phyloP scores from a whole-genome alignment of 225 moss, liverwort and hornwort genomes.

The Bryoerythrophyllum caledonicum region DNA sequence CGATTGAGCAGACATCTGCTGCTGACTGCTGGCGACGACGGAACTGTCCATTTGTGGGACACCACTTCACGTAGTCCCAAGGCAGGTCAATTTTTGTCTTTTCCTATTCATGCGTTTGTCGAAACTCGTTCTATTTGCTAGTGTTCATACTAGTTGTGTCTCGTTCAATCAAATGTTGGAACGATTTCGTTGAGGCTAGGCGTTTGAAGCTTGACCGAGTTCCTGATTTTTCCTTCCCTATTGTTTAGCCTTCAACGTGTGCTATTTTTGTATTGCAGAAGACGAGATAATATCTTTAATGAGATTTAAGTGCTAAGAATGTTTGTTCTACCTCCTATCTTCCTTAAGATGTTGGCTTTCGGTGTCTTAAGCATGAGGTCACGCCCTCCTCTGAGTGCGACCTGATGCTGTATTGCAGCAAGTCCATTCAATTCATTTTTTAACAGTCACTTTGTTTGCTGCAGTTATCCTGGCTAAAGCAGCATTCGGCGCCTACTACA shows the following conservation, averaged over 20 bases:
- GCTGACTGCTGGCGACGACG: slow-evolving; percentile 97
- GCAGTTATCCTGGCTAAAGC: slow-evolving; percentile 98
- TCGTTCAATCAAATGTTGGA: not conserved
- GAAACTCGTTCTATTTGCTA: not conserved
- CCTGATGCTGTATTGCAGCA: not conserved
- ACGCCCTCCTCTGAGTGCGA: not conserved
- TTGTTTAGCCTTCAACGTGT: not conserved
- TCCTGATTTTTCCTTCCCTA: not conserved
- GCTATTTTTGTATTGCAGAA: not conserved
- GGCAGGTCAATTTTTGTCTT: slow-evolving; percentile 82
- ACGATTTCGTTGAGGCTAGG: not conserved
- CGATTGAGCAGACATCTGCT: slow-evolving; percentile 99
- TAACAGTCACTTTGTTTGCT: slow-evolving; percentile 4
- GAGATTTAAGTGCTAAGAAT: not conserved
- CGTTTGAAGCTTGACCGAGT: not conserved
- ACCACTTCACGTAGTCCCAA: slow-evolving; percentile 98
- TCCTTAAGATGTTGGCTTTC: slow-evolving; percentile 12
- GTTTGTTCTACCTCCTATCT: slow-evolving; percentile 8
- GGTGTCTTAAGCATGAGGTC: not conserved
- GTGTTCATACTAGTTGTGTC: not conserved
- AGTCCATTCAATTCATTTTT: not conserved
- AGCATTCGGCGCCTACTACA: slow-evolving; percentile 96
- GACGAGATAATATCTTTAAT: not conserved
- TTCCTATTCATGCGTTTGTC: slow-evolving; percentile 15
- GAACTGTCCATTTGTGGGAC: slow-evolving; percentile 98